Base-by-base conservation (phyloP, 2,329 filamentous ascomycete species). In the Metarhizium album region DNA sequence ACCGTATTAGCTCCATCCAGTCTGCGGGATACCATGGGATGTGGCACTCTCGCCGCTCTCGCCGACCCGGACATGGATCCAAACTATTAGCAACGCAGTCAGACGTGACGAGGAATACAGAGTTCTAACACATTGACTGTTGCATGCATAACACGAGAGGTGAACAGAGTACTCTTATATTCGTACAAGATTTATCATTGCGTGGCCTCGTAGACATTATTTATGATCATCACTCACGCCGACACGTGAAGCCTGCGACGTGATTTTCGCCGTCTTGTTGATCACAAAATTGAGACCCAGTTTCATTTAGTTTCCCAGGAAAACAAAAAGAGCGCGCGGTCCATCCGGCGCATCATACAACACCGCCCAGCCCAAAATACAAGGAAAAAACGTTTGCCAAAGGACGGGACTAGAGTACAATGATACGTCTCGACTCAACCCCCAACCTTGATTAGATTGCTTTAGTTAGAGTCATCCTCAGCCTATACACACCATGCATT, bases 381-480 rank as follows among this genome's bases (percentile, higher is more conserved):
- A 66, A 64, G 58, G 59, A 63, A 63, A 59, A 59, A 50, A 52
- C 7, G 47, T 50, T 52, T 54, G 52, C 49, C 53, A 55, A 54
- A 52, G 35, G 48, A 47, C 47, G 48, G 49, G 51, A 52, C 47
- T 49, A 54, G 48, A 49, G 46, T 47, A 57, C 42, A 57, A 43
- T 27, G 43, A 49, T 42, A 27, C 22, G 16, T 35, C 33, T 24
- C 27, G 48, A 50, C 48, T 48, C 38, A 48, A 48, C 45, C 52
- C n/a, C 48, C 46, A 38, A 46, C 45, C 42, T 37, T 20, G 23
- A 48, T 51, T 49, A 35, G 4, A 29, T 24, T 49, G 27, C 42
- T 49, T 57, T 62, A 73, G 48, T 68, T 67, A 45, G 70, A 73
- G 62, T 84, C 81, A 54, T 79, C 78, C 54, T 73, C 76, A 64